phyloP scores from a whole-genome alignment of 2,329 filamentous ascomycete species.

The Trichoderma sp. region DNA sequence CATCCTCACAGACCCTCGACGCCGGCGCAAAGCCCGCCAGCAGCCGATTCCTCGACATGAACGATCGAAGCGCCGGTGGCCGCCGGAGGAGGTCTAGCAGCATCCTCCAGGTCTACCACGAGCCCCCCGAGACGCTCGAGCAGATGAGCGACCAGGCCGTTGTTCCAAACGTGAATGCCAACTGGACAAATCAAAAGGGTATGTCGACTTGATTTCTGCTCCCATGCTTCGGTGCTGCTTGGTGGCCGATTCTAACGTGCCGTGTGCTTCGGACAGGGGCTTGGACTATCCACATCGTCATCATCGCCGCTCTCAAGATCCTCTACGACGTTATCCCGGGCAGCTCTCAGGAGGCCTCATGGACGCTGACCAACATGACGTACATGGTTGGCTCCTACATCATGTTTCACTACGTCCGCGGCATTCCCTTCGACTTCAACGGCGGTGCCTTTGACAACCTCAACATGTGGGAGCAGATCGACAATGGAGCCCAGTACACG shows the following conservation, averaged over 20 bases:
- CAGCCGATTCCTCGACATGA: conserved; percentile 64
- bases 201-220: conserved; percentile 36
- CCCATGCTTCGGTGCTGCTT: neutral
- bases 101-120: conserved; percentile 88
- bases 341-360: conserved; percentile 96
- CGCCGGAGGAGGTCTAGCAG: conserved; percentile 95
- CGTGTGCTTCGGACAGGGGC: conserved; percentile 66
- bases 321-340: conserved; percentile 96
- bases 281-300: conserved; percentile 95
- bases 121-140: conserved; percentile 94
- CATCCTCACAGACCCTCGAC: conserved; percentile 83
- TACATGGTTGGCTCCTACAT: conserved; percentile 99
- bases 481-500: conserved; percentile 98
- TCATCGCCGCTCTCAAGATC: conserved; percentile 91
- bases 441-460: conserved; percentile 97
- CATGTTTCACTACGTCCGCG: conserved; percentile 99
- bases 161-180: conserved; percentile 92
- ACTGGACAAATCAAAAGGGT: conserved; percentile 99
- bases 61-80: conserved; percentile 65
- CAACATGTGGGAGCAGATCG: conserved; percentile 99
- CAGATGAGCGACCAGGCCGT: conserved; percentile 96
- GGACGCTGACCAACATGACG: conserved; percentile 97
- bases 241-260: neutral
- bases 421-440: conserved; percentile 98
- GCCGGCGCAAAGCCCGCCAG: conserved; percentile 72